Evolutionary conservation across 2,329 filamentous ascomycete species (phyloP).

Genomic region (Penicillium capsulatum): DNA sequence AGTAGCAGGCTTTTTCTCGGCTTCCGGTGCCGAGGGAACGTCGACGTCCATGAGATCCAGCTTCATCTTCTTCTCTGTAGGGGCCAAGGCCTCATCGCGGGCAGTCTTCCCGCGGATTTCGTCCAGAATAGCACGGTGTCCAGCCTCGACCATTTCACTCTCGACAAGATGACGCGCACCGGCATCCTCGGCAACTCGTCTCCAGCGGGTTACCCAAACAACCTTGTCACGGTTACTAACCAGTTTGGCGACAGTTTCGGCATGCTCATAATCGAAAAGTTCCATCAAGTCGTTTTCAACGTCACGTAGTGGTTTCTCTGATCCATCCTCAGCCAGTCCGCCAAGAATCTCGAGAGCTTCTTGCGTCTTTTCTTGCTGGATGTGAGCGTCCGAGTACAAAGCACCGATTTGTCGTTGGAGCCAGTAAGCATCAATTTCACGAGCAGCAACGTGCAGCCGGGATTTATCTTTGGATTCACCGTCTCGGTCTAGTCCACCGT

Average conservation of each 20-base stretch:
- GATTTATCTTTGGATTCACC: constrained; percentile 46
- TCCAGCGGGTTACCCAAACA: constrained; percentile 88
- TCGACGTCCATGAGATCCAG: constrained; percentile 82
- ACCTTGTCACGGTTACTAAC: constrained; percentile 91
- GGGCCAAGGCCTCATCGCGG: constrained; percentile 54
- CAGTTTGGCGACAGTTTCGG: constrained; percentile 84
- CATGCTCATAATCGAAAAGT: constrained; percentile 94
- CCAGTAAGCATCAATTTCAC: constrained; percentile 97
- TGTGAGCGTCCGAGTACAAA: constrained; percentile 85
- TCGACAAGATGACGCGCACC: constrained; percentile 71
- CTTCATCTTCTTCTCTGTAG: constrained; percentile 77
- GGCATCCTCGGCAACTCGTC: constrained; percentile 73
- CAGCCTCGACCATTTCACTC: constrained; percentile 85
- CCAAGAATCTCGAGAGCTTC: constrained; percentile 78
- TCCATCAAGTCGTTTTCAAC: constrained; percentile 99
- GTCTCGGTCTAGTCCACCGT: constrained; percentile 53
- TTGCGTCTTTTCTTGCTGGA: constrained; percentile 86
- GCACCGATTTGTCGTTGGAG: constrained; percentile 85
- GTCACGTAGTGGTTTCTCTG: constrained; percentile 81
- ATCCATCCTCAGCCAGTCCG: constrained; percentile 66
- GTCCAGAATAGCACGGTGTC: constrained; percentile 78
- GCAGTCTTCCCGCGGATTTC: constrained; percentile 71
- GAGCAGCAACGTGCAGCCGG: constrained; percentile 63
- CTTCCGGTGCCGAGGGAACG: constrained; percentile 57
- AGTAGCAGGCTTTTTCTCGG: constrained; percentile 50